Conservation (phyloP, 2,329 filamentous ascomycete species). For the Xylariales sp. region DNA sequence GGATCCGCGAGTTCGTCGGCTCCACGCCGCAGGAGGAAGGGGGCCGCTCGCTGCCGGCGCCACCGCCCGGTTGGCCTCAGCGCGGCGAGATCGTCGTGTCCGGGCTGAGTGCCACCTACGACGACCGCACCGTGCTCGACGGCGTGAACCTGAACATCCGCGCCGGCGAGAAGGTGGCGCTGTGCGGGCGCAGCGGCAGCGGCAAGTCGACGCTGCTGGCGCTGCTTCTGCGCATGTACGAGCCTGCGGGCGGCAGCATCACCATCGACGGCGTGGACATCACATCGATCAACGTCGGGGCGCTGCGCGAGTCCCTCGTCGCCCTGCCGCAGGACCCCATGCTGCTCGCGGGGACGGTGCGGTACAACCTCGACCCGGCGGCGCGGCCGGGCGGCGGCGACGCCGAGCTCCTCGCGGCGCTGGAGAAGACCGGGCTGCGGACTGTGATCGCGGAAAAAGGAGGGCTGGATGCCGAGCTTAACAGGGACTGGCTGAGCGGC, state of each 20-base stretch:
- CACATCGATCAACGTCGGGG: neutral
- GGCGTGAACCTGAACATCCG: constrained; percentile 1
- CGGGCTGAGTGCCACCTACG: constrained; percentile 2
- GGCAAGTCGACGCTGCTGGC: neutral
- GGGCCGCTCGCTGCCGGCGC: neutral
- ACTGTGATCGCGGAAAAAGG: neutral
- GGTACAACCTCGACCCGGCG: constrained; percentile 6
- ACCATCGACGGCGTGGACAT: constrained; percentile 2
- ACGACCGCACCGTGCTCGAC: constrained; percentile 1
- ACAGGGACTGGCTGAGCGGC: neutral
- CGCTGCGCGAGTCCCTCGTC: neutral
- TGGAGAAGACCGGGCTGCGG: constrained; percentile 2
- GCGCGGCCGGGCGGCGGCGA: neutral
- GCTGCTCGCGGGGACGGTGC: constrained; percentile 3
- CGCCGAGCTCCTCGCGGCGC: neutral
- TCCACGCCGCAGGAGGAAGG: constrained; percentile 4
- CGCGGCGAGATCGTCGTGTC: constrained; percentile 1
- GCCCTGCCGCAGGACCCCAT: constrained; percentile 7
- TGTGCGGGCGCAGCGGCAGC: constrained; percentile 1
- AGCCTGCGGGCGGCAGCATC: neutral
- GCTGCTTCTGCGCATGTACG: neutral
- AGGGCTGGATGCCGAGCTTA: constrained; percentile 3
- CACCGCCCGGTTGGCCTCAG: neutral
- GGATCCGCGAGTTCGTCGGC: constrained; percentile 2
- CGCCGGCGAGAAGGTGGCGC: neutral